Evolutionary conservation across 768 basidiomycete genomes (phyloP).

Genomic region (Termitomyces titanicus): DNA sequence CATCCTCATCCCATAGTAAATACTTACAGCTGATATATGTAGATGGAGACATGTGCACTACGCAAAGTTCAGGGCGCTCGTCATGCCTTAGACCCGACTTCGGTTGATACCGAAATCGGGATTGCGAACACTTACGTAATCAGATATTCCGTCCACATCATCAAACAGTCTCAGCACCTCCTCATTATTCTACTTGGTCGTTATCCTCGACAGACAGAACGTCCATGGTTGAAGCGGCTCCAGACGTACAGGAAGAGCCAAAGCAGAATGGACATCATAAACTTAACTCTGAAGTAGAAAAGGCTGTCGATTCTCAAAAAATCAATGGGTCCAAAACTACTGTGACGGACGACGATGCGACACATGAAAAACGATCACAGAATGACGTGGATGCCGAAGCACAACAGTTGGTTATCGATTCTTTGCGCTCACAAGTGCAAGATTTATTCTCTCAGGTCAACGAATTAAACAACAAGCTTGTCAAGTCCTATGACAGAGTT

Average conservation of each 20-base stretch:
- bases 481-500: slow-evolving; percentile 86
- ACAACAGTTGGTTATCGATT: slow-evolving; percentile 78
- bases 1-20: too few species aligned
- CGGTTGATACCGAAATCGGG: not conserved
- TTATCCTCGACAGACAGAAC: not conserved
- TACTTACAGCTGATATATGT: too few species aligned
- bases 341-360: slow-evolving; percentile 13
- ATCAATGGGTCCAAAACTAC: slow-evolving; percentile 11
- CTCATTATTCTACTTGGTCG: not conserved
- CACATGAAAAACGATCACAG: slow-evolving; percentile 12
- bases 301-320: slow-evolving; percentile 7
- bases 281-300: not conserved
- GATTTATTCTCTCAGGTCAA: slow-evolving; percentile 89
- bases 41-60: too few species aligned
- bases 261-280: slow-evolving; percentile 2
- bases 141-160: not conserved
- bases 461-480: slow-evolving; percentile 89
- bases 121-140: not conserved
- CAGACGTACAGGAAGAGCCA: slow-evolving; percentile 4
- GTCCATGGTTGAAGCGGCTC: slow-evolving; percentile 11
- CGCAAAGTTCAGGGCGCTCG: too few species aligned
- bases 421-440: slow-evolving; percentile 76
- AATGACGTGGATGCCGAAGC: slow-evolving; percentile 50
- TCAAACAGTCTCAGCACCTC: not conserved
- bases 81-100: too few species aligned